These are phyloP conservation scores for Rugiboletus extremiorientalis DNA, from an alignment of 1,284 basidiomycete species.

Conservation along the genomic window DNA sequence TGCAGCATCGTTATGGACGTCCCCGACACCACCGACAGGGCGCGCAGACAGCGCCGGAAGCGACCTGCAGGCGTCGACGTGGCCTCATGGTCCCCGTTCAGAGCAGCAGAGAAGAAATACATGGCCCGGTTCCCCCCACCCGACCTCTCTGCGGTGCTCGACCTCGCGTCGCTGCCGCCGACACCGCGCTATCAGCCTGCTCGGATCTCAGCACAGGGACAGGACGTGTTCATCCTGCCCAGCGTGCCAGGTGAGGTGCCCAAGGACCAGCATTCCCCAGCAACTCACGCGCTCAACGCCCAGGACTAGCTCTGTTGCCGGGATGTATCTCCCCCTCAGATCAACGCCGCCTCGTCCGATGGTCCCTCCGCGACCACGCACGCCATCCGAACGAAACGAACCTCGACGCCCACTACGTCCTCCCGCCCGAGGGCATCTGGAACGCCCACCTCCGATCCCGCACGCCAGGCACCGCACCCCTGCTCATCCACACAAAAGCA, in stretches of 20 bases:
- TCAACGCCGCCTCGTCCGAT: slow-evolving; percentile 66
- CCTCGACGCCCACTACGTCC: slow-evolving; percentile 78
- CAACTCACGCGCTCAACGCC: background rate
- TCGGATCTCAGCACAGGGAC: slow-evolving; percentile 29
- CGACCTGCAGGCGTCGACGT: too few species aligned
- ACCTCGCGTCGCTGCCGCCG: slow-evolving; percentile 44
- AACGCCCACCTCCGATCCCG: slow-evolving; percentile 49
- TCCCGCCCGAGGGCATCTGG: slow-evolving; percentile 77
- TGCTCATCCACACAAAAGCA: slow-evolving; percentile 41
- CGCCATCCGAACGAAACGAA: slow-evolving; percentile 82
- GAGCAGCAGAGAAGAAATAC: slow-evolving; percentile 73
- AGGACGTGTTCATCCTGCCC: slow-evolving; percentile 39
- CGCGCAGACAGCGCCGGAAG: slow-evolving; percentile 50
- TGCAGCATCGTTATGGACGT: too few species aligned
- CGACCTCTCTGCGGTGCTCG: slow-evolving; percentile 65
- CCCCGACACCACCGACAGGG: too few species aligned
- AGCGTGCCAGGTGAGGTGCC: slow-evolving; percentile 51
- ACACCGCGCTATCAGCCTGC: slow-evolving; percentile 34
- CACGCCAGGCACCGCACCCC: slow-evolving; percentile 21
- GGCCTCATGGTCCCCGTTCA: slow-evolving; percentile 66
- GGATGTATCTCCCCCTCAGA: slow-evolving; percentile 57
- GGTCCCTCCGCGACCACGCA: slow-evolving; percentile 76
- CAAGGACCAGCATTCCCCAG: slow-evolving; percentile 25
- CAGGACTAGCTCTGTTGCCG: slow-evolving; percentile 83
- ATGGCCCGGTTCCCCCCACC: slow-evolving; percentile 76